phyloP scores from a whole-genome alignment of 495 filamentous ascomycete species.

The Pyronema domesticum region DNA sequence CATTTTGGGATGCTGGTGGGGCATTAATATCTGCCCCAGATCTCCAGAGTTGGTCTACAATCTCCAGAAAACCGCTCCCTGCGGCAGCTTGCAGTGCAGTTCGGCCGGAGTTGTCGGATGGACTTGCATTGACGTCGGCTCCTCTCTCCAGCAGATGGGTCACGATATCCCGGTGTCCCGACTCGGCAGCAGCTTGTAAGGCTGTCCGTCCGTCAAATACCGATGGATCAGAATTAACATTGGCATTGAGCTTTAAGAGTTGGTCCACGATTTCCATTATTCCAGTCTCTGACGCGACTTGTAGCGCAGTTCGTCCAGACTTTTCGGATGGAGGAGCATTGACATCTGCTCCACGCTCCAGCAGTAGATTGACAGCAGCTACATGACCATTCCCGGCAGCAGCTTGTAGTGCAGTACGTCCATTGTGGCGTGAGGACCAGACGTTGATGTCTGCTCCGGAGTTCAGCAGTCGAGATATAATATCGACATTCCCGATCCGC shows the following conservation, averaged over 20 bases:
- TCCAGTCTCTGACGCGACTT: constrained; percentile 3
- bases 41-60: constrained; percentile 11
- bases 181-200: constrained; percentile 10
- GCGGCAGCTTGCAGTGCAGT: constrained; percentile 20
- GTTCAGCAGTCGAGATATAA: constrained; percentile 1
- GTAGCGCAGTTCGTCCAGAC: constrained; percentile 7
- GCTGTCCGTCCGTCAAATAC: constrained; percentile 9
- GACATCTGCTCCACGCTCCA: constrained; percentile 13
- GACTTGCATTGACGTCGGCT: constrained; percentile 3
- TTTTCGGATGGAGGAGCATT: constrained; percentile 9
- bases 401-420: constrained; percentile 18
- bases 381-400: constrained; percentile 14
- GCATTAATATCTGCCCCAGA: constrained; percentile 17
- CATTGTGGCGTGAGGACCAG: neutral
- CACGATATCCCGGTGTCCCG: constrained; percentile 5
- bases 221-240: constrained; percentile 6
- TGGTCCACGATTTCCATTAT: constrained; percentile 3
- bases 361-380: constrained; percentile 8
- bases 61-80: constrained; percentile 9
- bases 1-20: constrained; percentile 1
- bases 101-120: constrained; percentile 1
- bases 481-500: neutral
- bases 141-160: constrained; percentile 2
- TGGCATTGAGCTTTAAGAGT: constrained; percentile 8
- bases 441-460: constrained; percentile 4